These are phyloP conservation scores for Epichloe baconii DNA, from an alignment of 2,329 filamentous ascomycete genomes.

Conservation along the genomic window DNA sequence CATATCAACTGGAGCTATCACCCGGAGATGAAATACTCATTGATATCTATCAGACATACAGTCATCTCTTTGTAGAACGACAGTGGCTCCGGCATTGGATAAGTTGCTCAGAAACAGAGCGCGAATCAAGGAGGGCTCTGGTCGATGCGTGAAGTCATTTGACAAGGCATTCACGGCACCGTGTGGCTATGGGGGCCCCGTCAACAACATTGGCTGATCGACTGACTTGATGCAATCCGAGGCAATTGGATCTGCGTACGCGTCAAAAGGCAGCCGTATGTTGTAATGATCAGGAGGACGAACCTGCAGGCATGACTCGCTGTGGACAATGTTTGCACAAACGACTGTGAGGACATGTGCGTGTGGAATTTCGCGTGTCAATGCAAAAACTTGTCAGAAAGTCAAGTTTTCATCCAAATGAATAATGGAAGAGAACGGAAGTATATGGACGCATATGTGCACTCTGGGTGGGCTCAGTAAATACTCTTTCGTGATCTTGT, in stretches of 20 bases:
- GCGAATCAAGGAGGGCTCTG: neutral
- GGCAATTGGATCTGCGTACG: neutral
- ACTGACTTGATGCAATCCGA: neutral
- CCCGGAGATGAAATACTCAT: neutral
- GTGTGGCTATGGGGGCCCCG: neutral
- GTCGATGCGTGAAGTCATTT: neutral
- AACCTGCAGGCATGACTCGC: too few species aligned
- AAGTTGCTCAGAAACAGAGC: neutral
- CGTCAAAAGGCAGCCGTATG: neutral
- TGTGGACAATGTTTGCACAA: too few species aligned
- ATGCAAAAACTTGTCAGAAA: too few species aligned
- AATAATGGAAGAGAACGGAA: too few species aligned
- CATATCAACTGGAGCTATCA: neutral
- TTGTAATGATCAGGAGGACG: neutral
- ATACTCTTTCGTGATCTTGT: neutral
- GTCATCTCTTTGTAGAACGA: neutral
- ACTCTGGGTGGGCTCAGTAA: neutral
- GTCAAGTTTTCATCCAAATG: too few species aligned
- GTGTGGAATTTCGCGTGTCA: too few species aligned
- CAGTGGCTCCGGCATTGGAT: too few species aligned
- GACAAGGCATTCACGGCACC: neutral
- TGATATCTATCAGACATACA: neutral
- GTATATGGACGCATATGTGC: too few species aligned
- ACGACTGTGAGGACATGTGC: too few species aligned
- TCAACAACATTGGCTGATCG: neutral